phyloP scores from a whole-genome alignment of 2,329 filamentous ascomycete species.

The Fusarium sororula region DNA sequence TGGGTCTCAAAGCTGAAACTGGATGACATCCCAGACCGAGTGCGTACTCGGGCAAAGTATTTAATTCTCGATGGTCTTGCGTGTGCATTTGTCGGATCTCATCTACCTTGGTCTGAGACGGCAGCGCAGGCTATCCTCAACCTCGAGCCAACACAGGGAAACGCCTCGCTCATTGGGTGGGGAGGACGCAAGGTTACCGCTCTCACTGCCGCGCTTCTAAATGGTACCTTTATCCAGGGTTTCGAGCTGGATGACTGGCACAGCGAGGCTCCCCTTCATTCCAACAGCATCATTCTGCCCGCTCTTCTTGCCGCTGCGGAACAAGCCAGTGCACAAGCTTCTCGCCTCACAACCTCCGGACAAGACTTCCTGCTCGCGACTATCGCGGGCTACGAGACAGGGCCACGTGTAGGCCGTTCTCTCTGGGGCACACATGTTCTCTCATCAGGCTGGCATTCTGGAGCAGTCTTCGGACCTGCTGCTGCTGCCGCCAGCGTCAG shows the following conservation, averaged over 20 bases:
- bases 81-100: slow-evolving; percentile 1
- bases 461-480: neutral
- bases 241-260: slow-evolving; percentile 9
- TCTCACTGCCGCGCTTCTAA: neutral
- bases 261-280: slow-evolving; percentile 1
- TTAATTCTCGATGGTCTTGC: neutral
- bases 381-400: neutral
- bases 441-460: slow-evolving; percentile 6
- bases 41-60: neutral
- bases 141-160: neutral
- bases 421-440: slow-evolving; percentile 6
- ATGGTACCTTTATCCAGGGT: slow-evolving; percentile 4
- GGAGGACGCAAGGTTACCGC: neutral
- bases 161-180: neutral
- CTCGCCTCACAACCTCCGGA: neutral
- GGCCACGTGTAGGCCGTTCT: neutral
- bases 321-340: neutral
- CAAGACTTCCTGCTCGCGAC: neutral
- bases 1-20: neutral
- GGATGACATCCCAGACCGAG: neutral
- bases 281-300: neutral
- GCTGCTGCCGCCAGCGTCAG: neutral
- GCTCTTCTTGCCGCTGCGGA: neutral
- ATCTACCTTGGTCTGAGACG: neutral
- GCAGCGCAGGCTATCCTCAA: neutral